Base-by-base conservation (phyloP, 225 moss, liverwort and hornwort species). In the Physcomitrium patens region DNA sequence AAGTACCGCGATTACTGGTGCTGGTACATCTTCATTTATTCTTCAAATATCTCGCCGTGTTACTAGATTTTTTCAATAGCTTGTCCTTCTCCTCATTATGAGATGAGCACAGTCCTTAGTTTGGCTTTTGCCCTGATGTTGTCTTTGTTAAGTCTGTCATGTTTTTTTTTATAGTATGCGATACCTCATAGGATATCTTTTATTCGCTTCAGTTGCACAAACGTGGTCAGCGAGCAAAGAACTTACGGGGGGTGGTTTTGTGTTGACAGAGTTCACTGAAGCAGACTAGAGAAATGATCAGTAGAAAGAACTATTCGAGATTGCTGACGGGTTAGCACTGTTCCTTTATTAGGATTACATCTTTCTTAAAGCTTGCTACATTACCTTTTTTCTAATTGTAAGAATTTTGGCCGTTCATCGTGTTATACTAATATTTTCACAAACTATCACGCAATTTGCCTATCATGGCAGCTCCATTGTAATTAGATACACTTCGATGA, bases 261-360 rank as follows among this genome's bases (percentile, higher is more conserved):
- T 19, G 54, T 42, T 14, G 4, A 20, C 88, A 86, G 91, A 91
- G 63, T 91, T 88, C 54, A 91, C 91, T 18, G 91, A 91, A 62
- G 91, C 88, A 65, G 76, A 84, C 20, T 88, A 82, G 84, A 82
- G 91, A 64, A 84, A 88, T 17, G 88, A 91, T 53, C 91, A 91
- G 69, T 78, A 86, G n/a, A 48, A 79, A 12, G 77, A 82, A 51
- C 68, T 91, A 24, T 91, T 86, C 74, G 56, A 65, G 53, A 26
- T 67, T 53, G 91, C 91, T 14, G 82, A 77, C 10, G 91, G 91
- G 91, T 90, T 54, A 49, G 85, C 65, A 23, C 45, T 17, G 12
- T 50, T 54, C 6, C 5, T 14, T 54, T 14, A 9, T 54, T 3
- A 54, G 5, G 8, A 18, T 18, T 6, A 14, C 53, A 54, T 18